Evolutionary conservation across 2,329 filamentous ascomycete species (phyloP).

Genomic region (Daldinia sp.): DNA sequence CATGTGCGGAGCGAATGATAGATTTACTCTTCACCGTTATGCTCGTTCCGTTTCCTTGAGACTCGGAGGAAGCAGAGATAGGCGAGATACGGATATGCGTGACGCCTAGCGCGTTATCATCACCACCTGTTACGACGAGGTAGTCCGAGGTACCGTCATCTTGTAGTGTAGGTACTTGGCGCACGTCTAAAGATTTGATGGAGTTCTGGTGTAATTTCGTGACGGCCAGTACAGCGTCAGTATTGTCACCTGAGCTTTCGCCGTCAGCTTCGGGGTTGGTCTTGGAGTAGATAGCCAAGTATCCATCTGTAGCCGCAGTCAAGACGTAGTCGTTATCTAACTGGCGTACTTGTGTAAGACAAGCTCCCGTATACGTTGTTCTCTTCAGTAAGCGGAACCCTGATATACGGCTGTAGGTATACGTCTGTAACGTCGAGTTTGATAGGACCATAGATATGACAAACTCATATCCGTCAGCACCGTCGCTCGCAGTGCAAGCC

Average conservation of each 20-base stretch:
- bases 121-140: slow-evolving; percentile 81
- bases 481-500: slow-evolving; percentile 42
- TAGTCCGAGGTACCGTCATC: slow-evolving; percentile 50
- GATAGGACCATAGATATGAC: slow-evolving; percentile 81
- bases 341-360: slow-evolving; percentile 75
- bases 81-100: slow-evolving; percentile 42
- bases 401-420: slow-evolving; percentile 58
- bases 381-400: slow-evolving; percentile 64
- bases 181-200: slow-evolving; percentile 74
- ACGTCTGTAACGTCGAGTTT: slow-evolving; percentile 80
- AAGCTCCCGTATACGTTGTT: slow-evolving; percentile 76
- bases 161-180: slow-evolving; percentile 39
- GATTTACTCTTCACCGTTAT: slow-evolving; percentile 39
- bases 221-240: slow-evolving; percentile 41
- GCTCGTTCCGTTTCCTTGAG: background rate
- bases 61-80: slow-evolving; percentile 29
- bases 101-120: slow-evolving; percentile 82
- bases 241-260: background rate
- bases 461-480: slow-evolving; percentile 55
- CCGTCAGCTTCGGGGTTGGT: slow-evolving; percentile 7
- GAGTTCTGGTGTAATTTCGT: slow-evolving; percentile 80
- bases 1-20: slow-evolving; percentile 71
- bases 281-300: slow-evolving; percentile 71
- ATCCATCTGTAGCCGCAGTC: slow-evolving; percentile 85
- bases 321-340: slow-evolving; percentile 62